phyloP scores from a whole-genome alignment of 352 stramenopile genomes.

The Pythium monospermum region DNA sequence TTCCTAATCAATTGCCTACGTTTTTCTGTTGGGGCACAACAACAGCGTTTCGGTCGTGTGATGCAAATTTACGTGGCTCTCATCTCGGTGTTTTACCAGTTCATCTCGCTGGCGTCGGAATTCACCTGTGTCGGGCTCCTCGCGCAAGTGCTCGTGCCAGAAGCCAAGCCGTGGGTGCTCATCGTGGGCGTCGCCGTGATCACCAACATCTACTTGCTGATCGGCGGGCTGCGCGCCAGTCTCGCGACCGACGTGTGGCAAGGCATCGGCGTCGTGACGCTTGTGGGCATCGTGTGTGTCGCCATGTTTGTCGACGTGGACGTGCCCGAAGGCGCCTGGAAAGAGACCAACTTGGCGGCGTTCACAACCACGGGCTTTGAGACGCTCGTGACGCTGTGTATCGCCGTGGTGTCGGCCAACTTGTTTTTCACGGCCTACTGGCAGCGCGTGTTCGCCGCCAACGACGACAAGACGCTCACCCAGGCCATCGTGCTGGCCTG shows the following conservation, averaged over 20 bases:
- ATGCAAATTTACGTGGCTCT: conserved; percentile 67
- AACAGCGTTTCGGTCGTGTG: conserved; percentile 50
- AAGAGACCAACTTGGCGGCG: conserved; percentile 42
- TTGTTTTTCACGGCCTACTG: conserved; percentile 81
- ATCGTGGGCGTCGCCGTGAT: conserved; percentile 56
- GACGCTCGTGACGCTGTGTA: conserved; percentile 62
- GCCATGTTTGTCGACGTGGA: conserved; percentile 55
- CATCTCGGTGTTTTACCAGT: conserved; percentile 78
- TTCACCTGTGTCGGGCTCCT: conserved; percentile 59
- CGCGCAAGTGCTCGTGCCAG: conserved; percentile 40
- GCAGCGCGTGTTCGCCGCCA: conserved; percentile 65
- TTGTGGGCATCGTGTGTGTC: conserved; percentile 56
- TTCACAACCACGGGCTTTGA: conserved; percentile 66
- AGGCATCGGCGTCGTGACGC: conserved; percentile 48
- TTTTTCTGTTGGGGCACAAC: neutral
- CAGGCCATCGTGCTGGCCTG: conserved; percentile 39
- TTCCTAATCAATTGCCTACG: neutral
- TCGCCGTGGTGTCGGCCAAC: conserved; percentile 57
- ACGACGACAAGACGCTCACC: conserved; percentile 49
- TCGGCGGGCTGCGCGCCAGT: conserved; percentile 66
- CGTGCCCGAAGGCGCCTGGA: conserved; percentile 49
- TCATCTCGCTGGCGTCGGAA: conserved; percentile 73
- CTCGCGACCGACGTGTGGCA: conserved; percentile 75
- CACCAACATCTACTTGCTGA: conserved; percentile 70
- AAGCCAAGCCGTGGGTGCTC: conserved; percentile 44